A percentile compares a stretch with the other conserved stretches of the same genome.
Conservation (phyloP, 495 filamentous ascomycete species). For the Jackrogersella minutella region DNA sequence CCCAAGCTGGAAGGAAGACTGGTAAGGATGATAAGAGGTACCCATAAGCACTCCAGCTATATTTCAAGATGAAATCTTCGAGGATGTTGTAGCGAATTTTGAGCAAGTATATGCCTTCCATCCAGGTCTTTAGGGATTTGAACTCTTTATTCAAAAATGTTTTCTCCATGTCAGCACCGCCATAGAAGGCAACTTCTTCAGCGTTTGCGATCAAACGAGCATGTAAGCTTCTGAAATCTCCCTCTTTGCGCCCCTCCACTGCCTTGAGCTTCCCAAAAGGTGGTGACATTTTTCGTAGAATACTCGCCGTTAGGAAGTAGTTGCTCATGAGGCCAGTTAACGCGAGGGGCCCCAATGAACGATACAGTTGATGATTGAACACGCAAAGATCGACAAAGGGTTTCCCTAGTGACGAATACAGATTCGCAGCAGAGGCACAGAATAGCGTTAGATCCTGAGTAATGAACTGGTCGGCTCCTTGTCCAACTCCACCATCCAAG, state of each 20-base stretch:
- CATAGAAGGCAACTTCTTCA: constrained; percentile 99
- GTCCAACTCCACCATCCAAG: constrained; percentile 90
- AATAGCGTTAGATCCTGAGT: constrained; percentile 96
- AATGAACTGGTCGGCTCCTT: constrained; percentile 95
- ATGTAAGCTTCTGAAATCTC: constrained; percentile 90
- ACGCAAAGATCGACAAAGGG: constrained; percentile 94
- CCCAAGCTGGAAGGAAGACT: constrained; percentile 94
- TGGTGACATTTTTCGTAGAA: constrained; percentile 85
- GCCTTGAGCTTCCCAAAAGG: constrained; percentile 97
- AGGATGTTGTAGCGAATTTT: constrained; percentile 99
- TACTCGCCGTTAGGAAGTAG: constrained; percentile 90
- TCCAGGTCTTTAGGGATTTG: constrained; percentile 87
- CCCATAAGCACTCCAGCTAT: constrained; percentile 97
- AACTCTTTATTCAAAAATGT: constrained; percentile 89
- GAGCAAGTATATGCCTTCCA: constrained; percentile 95
- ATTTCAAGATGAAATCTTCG: constrained; percentile 97
- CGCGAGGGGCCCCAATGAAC: constrained; percentile 88
- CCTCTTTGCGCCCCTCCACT: constrained; percentile 90
- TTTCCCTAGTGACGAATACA: constrained; percentile 96
- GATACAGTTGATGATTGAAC: constrained; percentile 96
- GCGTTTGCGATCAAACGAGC: constrained; percentile 94
- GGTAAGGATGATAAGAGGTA: constrained; percentile 93
- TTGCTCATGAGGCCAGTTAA: constrained; percentile 85
- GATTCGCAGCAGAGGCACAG: constrained; percentile 87
- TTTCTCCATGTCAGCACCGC: constrained; percentile 91